Base-by-base conservation (phyloP, 805 yeast genomes). In the Maudiozyma saulgeensis region DNA sequence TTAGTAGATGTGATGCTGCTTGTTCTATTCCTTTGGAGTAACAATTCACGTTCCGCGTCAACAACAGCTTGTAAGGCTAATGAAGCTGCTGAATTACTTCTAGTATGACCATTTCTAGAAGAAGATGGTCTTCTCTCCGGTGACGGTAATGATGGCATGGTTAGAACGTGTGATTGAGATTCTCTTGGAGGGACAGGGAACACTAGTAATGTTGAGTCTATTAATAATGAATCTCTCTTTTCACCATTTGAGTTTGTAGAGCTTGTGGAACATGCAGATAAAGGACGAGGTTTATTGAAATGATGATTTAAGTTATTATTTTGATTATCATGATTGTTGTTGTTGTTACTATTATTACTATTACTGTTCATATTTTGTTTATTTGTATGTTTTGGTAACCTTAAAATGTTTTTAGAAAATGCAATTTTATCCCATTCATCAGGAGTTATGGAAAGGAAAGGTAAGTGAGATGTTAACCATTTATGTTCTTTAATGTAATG, bases 401-500 rank as follows among this genome's bases (percentile, higher is more conserved):
- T 50, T 7, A 51, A 16, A 7, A 53, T 37, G 21, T 47, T 48
- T 26, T 44, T 45, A 3, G 49, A 48, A 12, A 44, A 45, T 53
- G 58, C 59, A 54, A 53, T 66, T 60, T 57, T 74, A 64, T 93
- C 98, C 97, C 97, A 93, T 65, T 93, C 97, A 4, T 79, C 77
- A 39, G 96, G 96, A 18, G 95, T 79, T 19, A 90, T 85, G 0
- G 95, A 81, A 54, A 93, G 70, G 70, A 90, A 85, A 56, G 82
- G 82, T n/a, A 82, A 80, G 69, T 91, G 90, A 4, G 88, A 84
- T 12, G 82, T 71, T 49, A 93, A 68, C 99, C 99, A 93, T 31
- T 86, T 80, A 66, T 93, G 99, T 26, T 80, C 72, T 57, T 90
- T 75, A 25, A 91, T 82, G 49, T 82, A 84, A 57, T 75, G 75